Percentiles rank a stretch among this genome's conserved stretches.
Conservation (phyloP, 2,329 filamentous ascomycete species). For the Alternaria arbusti region DNA sequence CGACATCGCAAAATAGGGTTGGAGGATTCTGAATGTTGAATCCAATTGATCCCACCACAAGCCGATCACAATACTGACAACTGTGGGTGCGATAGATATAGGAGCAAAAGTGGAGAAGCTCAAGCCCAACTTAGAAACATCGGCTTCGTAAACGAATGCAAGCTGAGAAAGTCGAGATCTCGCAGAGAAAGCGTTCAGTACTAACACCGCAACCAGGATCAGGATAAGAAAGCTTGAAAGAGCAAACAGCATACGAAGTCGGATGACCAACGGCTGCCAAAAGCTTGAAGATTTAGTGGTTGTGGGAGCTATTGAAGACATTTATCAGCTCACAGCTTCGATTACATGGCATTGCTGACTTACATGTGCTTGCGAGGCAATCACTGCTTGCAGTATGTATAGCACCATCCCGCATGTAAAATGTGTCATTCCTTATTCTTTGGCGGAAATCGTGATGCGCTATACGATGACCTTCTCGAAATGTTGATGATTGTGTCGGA, state of each 20-base stretch:
- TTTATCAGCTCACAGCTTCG: background rate
- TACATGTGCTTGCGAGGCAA: background rate
- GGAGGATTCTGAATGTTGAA: conserved; percentile 20
- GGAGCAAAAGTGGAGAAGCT: conserved; percentile 25
- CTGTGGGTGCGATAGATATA: conserved; percentile 28
- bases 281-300: background rate
- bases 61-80: conserved; percentile 21
- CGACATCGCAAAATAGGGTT: conserved; percentile 31
- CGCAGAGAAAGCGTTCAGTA: conserved; percentile 15
- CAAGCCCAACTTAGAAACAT: conserved; percentile 16
- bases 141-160: conserved; percentile 24
- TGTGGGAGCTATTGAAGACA: background rate
- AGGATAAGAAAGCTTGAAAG: conserved; percentile 6
- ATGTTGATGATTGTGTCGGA: background rate
- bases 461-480: conserved; percentile 3
- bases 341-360: background rate
- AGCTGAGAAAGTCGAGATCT: conserved; percentile 22
- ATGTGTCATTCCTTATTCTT: conserved; percentile 4
- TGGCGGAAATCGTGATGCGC: conserved; percentile 5
- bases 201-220: conserved; percentile 8
- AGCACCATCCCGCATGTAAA: conserved; percentile 7
- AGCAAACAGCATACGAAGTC: conserved; percentile 6
- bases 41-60: conserved; percentile 34
- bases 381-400: conserved; percentile 13
- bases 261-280: background rate